Evolutionary conservation across 2,329 filamentous ascomycete genomes (phyloP), one percentile per base, ranked within the genome.

Genomic region (Aspergillus ochraceus): DNA sequence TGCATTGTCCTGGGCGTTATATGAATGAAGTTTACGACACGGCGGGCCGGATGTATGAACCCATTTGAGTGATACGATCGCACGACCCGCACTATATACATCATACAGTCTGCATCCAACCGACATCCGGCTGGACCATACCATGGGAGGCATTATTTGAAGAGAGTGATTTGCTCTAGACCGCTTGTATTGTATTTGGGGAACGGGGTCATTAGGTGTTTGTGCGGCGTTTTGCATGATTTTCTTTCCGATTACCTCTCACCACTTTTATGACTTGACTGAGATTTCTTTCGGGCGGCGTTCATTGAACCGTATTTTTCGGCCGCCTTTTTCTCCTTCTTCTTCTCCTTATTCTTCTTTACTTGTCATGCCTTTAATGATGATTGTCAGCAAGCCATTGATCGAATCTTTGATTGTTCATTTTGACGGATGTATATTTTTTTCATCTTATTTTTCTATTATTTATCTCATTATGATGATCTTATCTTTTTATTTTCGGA

Each of bases 41-140:
- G 67, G 61, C 58, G 65, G 69, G 69, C 67, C 65, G 70, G 70
- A 69, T 71, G 70, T 70, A 67, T 72, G 70, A 70, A 65, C 65
- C 53, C 57, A 58, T 59, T 58, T 60, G 19, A 29, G 49, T 46
- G 55, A 51, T 62, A 36, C 10, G 36, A 42, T 58, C 51, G 26
- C 24, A 55, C 49, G 9, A 47, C 45, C 19, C 45, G 22, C 45
- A 58, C 30, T 54, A 52, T 53, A 58, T 47, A 50, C 49, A 42
- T 29, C 59, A 29, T 60, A 57, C 54, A 56, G 46, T 51, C 42
- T 59, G 58, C 55, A 62, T 59, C 58, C 54, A 47, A 57, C 61
- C 60, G 36, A 47, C 60, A 47, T 52, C 53, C 53, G 62, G 62
- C 60, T 62, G 62, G 62, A 58, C 61, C 61, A 59, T 55, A 24